Conservation (phyloP, 331 rosid genomes). For the Malus hybrid region DNA sequence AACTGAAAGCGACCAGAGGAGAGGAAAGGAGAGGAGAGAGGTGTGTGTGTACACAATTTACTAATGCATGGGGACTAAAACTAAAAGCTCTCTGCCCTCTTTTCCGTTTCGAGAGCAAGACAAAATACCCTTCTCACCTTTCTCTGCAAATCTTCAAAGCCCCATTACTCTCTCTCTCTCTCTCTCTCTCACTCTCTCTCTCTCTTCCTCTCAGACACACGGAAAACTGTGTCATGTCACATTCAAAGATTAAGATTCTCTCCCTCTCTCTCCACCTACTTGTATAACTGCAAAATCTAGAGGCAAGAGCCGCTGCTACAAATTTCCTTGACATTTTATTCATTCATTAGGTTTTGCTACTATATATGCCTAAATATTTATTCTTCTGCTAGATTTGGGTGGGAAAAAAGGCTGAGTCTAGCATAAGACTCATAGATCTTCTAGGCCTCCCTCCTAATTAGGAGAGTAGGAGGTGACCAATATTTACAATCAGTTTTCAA, state of each 20-base stretch:
- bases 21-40: too few species aligned
- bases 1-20: slow-evolving; percentile 33
- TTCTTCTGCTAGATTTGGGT: slow-evolving; percentile 10
- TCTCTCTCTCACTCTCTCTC: slow-evolving; percentile 24
- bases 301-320: background rate
- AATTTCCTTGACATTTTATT: background rate
- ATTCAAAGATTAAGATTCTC: slow-evolving; percentile 37
- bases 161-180: slow-evolving; percentile 31
- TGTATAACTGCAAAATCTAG: slow-evolving; percentile 31
- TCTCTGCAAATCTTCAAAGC: slow-evolving; percentile 28
- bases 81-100: slow-evolving; percentile 33
- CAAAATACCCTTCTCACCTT: slow-evolving; percentile 3
- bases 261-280: slow-evolving; percentile 9
- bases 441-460: background rate
- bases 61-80: slow-evolving; percentile 29
- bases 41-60: background rate
- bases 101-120: slow-evolving; percentile 41
- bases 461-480: background rate
- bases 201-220: background rate
- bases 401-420: background rate
- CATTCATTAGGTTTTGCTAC: background rate
- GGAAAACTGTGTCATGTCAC: slow-evolving; percentile 45
- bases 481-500: too few species aligned
- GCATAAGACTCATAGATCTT: slow-evolving; percentile 11
- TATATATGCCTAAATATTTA: background rate